These are phyloP conservation scores for Spinacia oleracea DNA, from an alignment of 179 eudicot species.

Conservation along the genomic window DNA sequence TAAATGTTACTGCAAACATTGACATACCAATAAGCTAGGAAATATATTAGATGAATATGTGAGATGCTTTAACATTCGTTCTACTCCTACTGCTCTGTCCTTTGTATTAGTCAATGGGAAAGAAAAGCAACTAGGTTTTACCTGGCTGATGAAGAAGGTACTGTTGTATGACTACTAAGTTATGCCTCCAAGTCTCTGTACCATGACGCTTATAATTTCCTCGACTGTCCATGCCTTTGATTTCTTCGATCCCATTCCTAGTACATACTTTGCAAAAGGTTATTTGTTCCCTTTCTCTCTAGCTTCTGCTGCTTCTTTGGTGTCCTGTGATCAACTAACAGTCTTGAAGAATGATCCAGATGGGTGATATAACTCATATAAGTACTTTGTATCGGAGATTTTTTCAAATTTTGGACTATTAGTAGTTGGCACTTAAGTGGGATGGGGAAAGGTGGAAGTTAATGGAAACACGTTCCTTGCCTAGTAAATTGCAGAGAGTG, in stretches of 20 bases:
- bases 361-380: not conserved
- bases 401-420: not conserved
- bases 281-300: not conserved
- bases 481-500: not conserved
- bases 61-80: not conserved
- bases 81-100: not conserved
- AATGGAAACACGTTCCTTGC: not conserved
- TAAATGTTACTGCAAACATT: not conserved
- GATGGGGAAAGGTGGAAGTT: not conserved
- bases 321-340: not conserved
- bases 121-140: not conserved
- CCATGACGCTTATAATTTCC: not conserved
- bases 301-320: not conserved
- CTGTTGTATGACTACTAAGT: not conserved
- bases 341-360: not conserved
- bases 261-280: not conserved
- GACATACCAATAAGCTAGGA: not conserved
- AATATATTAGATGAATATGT: not conserved
- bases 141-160: not conserved
- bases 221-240: not conserved
- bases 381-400: not conserved
- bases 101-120: no score
- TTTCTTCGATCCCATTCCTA: not conserved
- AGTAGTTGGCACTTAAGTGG: not conserved
- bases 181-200: not conserved